Evolutionary conservation across 2,329 filamentous ascomycete species (phyloP).

Genomic region (Diplodia sapinea): DNA sequence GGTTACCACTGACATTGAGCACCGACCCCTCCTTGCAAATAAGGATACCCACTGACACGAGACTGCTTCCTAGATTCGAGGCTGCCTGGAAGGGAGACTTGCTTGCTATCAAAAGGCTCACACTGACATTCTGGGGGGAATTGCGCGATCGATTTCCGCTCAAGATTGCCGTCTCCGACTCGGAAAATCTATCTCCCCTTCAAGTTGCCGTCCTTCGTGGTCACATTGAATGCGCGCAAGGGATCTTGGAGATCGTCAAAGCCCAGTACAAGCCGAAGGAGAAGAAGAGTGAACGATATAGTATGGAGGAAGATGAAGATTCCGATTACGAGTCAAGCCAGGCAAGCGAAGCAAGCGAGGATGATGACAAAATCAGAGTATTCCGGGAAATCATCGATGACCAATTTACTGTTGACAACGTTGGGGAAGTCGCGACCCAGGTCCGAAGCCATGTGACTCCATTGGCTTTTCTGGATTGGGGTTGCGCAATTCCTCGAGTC

Average conservation of each 20-base stretch:
- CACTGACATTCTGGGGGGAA: conserved; percentile 64
- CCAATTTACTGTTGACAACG: conserved; percentile 75
- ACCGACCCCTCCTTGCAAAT: not conserved
- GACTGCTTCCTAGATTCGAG: conserved; percentile 61
- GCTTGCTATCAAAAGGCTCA: conserved; percentile 68
- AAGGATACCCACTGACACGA: not conserved
- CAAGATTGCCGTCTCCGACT: conserved; percentile 66
- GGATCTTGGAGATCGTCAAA: conserved; percentile 71
- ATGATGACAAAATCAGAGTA: conserved; percentile 43
- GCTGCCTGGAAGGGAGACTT: conserved; percentile 75
- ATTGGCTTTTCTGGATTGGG: conserved; percentile 56
- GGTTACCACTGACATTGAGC: not conserved
- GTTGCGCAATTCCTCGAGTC: conserved; percentile 32
- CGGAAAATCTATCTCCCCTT: conserved; percentile 63
- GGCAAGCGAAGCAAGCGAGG: conserved; percentile 38
- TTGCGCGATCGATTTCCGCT: conserved; percentile 64
- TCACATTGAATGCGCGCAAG: conserved; percentile 67
- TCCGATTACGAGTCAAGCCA: conserved; percentile 47
- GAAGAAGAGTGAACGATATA: conserved; percentile 57
- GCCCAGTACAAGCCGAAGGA: conserved; percentile 70
- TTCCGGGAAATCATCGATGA: conserved; percentile 65
- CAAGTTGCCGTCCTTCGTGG: conserved; percentile 70
- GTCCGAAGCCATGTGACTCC: conserved; percentile 68
- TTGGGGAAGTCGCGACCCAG: conserved; percentile 71
- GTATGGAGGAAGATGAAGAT: conserved; percentile 45